Percentiles rank a stretch among this genome's conserved stretches.
Evolutionary conservation across 179 eudicot species (phyloP).

Genomic region (Vitellaria paradoxa): DNA sequence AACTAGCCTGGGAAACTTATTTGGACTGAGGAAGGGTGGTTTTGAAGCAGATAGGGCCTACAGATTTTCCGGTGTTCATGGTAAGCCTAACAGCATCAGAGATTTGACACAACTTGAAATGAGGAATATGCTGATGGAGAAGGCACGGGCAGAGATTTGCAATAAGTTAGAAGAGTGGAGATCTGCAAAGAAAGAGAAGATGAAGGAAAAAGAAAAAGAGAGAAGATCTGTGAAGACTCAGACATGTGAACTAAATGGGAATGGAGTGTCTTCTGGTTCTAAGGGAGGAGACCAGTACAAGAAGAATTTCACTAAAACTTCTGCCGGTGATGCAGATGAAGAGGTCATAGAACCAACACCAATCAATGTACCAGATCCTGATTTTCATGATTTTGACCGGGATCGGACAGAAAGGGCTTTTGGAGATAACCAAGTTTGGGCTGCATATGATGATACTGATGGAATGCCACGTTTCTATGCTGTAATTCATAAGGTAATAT

Average conservation of each 20-base stretch:
- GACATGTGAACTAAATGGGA: slow-evolving; percentile 31
- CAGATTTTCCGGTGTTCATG: slow-evolving; percentile 22
- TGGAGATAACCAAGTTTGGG: slow-evolving; percentile 88
- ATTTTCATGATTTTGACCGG: slow-evolving; percentile 91
- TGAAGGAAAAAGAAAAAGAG: slow-evolving; percentile 30
- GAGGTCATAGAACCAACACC: slow-evolving; percentile 28
- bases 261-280: slow-evolving; percentile 20
- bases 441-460: slow-evolving; percentile 88
- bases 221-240: slow-evolving; percentile 23
- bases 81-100: slow-evolving; percentile 28
- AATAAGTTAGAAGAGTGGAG: slow-evolving; percentile 43
- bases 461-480: slow-evolving; percentile 99
- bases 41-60: not conserved
- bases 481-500: slow-evolving; percentile 65
- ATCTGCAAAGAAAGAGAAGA: slow-evolving; percentile 27
- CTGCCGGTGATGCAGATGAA: slow-evolving; percentile 21
- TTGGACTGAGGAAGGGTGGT: slow-evolving; percentile 11
- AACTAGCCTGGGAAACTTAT: slow-evolving; percentile 4
- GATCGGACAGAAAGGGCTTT: slow-evolving; percentile 73
- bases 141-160: slow-evolving; percentile 55
- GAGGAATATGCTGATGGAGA: slow-evolving; percentile 50
- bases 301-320: slow-evolving; percentile 6
- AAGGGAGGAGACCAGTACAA: slow-evolving; percentile 12
- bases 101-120: slow-evolving; percentile 48
- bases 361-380: slow-evolving; percentile 93